Evolutionary conservation across 257 asterid genomes (phyloP).

Genomic region (Penstemon newberryi): DNA sequence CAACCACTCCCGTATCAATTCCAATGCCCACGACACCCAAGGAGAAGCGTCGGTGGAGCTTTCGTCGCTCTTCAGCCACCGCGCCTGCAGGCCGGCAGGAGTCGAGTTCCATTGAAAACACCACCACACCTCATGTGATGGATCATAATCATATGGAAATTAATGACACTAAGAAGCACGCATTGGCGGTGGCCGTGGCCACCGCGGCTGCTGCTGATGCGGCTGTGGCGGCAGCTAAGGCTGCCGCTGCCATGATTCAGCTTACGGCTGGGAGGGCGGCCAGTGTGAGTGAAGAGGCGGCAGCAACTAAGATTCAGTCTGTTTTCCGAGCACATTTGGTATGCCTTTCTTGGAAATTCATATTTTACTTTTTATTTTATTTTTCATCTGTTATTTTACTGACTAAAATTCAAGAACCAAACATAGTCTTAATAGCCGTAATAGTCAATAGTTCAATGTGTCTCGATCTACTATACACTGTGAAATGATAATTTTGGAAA

Average conservation of each 20-base stretch:
- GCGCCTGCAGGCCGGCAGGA: conserved; percentile 46
- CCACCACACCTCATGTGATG: conserved; percentile 19
- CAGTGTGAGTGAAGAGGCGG: conserved; percentile 46
- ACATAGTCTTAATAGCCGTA: too few relatives aligned
- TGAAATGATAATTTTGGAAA: too few relatives aligned
- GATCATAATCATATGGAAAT: conserved; percentile 29
- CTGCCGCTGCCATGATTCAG: conserved; percentile 70
- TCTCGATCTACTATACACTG: too few relatives aligned
- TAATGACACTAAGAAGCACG: conserved; percentile 52
- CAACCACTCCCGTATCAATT: conserved; percentile 52
- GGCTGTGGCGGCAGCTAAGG: conserved; percentile 68
- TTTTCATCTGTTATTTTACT: background rate
- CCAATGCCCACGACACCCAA: conserved; percentile 62
- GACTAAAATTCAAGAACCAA: too few relatives aligned
- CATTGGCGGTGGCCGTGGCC: conserved; percentile 66
- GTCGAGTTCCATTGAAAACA: conserved; percentile 26
- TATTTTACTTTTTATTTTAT: background rate
- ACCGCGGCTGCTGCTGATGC: conserved; percentile 76
- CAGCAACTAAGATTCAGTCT: conserved; percentile 77
- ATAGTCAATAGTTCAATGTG: too few relatives aligned
- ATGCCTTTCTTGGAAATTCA: conserved; percentile 13
- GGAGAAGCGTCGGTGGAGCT: conserved; percentile 93
- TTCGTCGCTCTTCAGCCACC: conserved; percentile 84
- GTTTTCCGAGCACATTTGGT: conserved; percentile 80
- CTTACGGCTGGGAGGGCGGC: conserved; percentile 41